Evolutionary conservation across 441 rosid genomes (phyloP).

Genomic region (Eruca vesicaria): DNA sequence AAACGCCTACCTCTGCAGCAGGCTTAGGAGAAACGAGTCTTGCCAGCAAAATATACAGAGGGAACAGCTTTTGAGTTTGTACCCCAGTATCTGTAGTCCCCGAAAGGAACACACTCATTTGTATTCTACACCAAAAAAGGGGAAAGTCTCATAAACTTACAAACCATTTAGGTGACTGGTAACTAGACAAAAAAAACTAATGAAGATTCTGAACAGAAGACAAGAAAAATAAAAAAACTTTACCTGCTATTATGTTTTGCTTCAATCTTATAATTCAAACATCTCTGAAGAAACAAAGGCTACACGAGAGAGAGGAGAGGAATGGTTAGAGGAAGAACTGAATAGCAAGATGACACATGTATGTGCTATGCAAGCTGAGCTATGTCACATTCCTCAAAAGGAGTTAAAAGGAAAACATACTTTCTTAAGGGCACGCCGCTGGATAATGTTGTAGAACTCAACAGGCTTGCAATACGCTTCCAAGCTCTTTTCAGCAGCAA

Average conservation of each 20-base stretch:
- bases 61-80: conserved; percentile 58
- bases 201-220: background rate
- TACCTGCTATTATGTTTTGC: conserved; percentile 82
- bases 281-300: conserved; percentile 91
- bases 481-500: conserved; percentile 89
- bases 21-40: conserved; percentile 65
- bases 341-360: background rate
- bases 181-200: background rate
- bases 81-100: conserved; percentile 52
- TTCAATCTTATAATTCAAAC: conserved; percentile 80
- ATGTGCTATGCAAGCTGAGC: too few species aligned
- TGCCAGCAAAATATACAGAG: conserved; percentile 79
- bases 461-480: conserved; percentile 92
- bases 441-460: conserved; percentile 92
- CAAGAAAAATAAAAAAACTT: background rate
- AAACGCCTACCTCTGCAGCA: conserved; percentile 59
- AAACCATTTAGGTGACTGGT: background rate
- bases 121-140: conserved; percentile 54
- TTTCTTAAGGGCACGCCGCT: conserved; percentile 73
- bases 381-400: background rate
- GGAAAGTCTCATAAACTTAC: background rate
- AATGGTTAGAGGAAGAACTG: conserved; percentile 6
- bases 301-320: conserved; percentile 33
- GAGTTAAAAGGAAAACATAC: conserved; percentile 37
- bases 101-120: conserved; percentile 65